Percentiles rank a stretch among this genome's conserved stretches.
These are phyloP conservation scores for Neurospora cerealis DNA, from an alignment of 495 filamentous ascomycete species.

Conservation along the genomic window DNA sequence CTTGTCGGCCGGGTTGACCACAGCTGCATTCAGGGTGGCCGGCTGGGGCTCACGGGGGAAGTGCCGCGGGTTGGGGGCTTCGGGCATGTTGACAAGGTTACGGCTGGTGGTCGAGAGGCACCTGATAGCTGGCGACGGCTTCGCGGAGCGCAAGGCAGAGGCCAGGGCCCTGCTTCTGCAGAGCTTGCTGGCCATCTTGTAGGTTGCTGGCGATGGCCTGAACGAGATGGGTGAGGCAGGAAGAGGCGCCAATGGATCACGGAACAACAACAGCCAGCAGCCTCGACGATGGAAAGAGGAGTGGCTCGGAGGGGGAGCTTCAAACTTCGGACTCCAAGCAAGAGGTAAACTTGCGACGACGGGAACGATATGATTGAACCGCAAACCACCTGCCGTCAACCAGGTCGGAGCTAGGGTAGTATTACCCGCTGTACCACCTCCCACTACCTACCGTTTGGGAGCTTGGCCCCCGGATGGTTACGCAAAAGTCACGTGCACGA, in stretches of 20 bases:
- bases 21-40: slow-evolving; percentile 57
- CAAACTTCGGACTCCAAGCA: neutral
- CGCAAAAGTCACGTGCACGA: neutral
- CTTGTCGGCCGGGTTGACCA: slow-evolving; percentile 90
- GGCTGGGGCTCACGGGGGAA: slow-evolving; percentile 39
- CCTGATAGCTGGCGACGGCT: slow-evolving; percentile 28
- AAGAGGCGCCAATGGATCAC: neutral
- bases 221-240: slow-evolving; percentile 8
- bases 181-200: slow-evolving; percentile 56
- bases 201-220: slow-evolving; percentile 28
- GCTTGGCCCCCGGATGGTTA: neutral
- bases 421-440: neutral
- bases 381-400: neutral
- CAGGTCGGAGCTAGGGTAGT: neutral
- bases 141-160: slow-evolving; percentile 47
- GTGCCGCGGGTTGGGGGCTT: slow-evolving; percentile 59
- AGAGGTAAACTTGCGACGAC: neutral
- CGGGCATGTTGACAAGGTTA: slow-evolving; percentile 38
- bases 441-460: neutral
- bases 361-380: neutral
- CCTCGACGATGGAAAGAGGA: neutral
- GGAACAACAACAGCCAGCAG: neutral
- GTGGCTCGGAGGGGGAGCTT: neutral
- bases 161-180: slow-evolving; percentile 52
- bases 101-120: slow-evolving; percentile 44